Percentiles rank a stretch among this genome's conserved stretches.
phyloP scores from a whole-genome alignment of 352 stramenopile species.

The Phytophthora pistaciae region DNA sequence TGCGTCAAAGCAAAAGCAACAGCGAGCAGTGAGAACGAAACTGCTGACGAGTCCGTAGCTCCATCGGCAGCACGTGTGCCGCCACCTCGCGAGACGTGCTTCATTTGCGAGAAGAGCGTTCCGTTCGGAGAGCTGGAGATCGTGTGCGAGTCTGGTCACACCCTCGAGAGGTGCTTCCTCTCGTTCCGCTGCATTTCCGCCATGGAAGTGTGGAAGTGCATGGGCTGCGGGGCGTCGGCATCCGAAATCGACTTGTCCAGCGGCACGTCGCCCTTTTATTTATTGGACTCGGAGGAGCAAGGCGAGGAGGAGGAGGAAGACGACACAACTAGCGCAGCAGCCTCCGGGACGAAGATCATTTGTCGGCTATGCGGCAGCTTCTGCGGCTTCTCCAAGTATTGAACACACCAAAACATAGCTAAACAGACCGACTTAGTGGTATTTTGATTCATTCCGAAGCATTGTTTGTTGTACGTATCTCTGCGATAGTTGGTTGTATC shows the following conservation, averaged over 20 bases:
- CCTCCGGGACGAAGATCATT: constrained; percentile 49
- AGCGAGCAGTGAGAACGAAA: not conserved
- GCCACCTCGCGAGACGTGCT: constrained; percentile 67
- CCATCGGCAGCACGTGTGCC: constrained; percentile 27
- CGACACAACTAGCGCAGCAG: not conserved
- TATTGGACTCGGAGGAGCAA: constrained; percentile 52
- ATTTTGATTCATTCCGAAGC: not conserved
- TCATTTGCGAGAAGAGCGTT: constrained; percentile 72
- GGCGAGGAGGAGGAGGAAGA: constrained; percentile 13
- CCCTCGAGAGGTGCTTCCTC: constrained; percentile 81
- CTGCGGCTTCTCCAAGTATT: constrained; percentile 83
- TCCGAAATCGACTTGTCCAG: constrained; percentile 59
- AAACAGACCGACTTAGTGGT: not conserved
- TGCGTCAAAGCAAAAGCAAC: constrained; percentile 43
- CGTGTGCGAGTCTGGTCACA: constrained; percentile 64
- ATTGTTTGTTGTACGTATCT: not conserved
- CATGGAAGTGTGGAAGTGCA: constrained; percentile 86
- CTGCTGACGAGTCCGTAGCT: not conserved
- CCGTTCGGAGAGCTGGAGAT: constrained; percentile 73
- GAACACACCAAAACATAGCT: not conserved
- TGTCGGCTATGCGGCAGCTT: constrained; percentile 83
- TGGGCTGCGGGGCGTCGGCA: constrained; percentile 75
- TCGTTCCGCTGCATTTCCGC: constrained; percentile 73
- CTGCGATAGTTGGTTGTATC: not conserved
- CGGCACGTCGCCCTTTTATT: constrained; percentile 66